Base-by-base conservation (phyloP, 2,329 filamentous ascomycete genomes). In the Paecilomyces dactylethromorphus region DNA sequence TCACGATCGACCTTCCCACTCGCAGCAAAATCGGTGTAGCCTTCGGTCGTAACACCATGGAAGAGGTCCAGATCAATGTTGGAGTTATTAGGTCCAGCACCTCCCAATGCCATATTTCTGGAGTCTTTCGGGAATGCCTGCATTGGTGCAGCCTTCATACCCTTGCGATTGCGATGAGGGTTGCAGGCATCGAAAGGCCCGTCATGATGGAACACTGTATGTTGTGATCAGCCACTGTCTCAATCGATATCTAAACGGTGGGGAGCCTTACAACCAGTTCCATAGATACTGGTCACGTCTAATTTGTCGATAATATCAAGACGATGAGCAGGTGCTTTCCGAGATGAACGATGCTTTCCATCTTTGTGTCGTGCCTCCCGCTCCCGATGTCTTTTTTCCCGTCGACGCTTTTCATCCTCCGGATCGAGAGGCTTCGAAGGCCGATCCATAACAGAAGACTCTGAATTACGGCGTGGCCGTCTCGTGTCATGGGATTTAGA, bases 131-230 rank as follows among this genome's bases (percentile, higher is more conserved):
- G 91, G 75, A 97, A 99, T 1, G 94, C 94, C 72, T 96, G 88
- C 91, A 99, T 97, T 0, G 94, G 94, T 6, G 94, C 92, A 57
- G 89, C 87, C 60, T 87, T 86, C 68, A 88, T 87, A 67, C 87
- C 90, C 70, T 90, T 89, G 59, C 90, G 87, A 75, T 97, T 99
- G 64, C 94, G 90, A 73, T 96, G 90, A 3, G 94, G 92, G 74
- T 96, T 96, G 73, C 94, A 90, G 21, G 94, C 94, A 75, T 99
- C 94, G 68, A 97, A 99, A 3, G 94, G 94, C 0, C 94, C 94
- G 69, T 97, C 94, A 70, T 99, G 94, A 69, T 99, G 94, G 76
- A 97, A 96, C 65, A 96, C 92, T 96, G 68, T 61, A 15, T 59
- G 55, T 24, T 54, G 22, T 21, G 52, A 60, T 64, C 11, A 52